These are phyloP conservation scores for Skeletonema tropicum DNA, from an alignment of 108 stramenopile species.

Conservation along the genomic window DNA sequence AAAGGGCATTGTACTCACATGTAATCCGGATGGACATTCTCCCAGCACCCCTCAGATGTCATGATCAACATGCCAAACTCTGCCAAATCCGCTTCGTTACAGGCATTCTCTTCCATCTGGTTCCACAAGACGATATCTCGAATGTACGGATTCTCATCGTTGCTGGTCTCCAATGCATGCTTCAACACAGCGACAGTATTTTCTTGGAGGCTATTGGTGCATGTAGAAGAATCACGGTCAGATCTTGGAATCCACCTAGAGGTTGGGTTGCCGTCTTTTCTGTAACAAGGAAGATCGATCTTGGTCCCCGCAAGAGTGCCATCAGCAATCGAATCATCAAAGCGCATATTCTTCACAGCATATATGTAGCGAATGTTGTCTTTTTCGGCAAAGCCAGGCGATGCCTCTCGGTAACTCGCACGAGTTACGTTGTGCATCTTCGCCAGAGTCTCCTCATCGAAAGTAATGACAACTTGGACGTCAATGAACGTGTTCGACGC, in stretches of 20 bases:
- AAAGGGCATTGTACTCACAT: slow-evolving; percentile 28
- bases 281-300: slow-evolving; percentile 24
- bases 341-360: slow-evolving; percentile 30
- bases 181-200: slow-evolving; percentile 16
- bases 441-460: slow-evolving; percentile 35
- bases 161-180: slow-evolving; percentile 28
- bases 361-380: slow-evolving; percentile 29
- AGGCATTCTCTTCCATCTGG: slow-evolving; percentile 23
- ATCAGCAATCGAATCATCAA: slow-evolving; percentile 36
- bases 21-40: slow-evolving; percentile 56
- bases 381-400: not conserved
- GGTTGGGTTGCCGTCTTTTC: slow-evolving; percentile 19
- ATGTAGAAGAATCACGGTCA: slow-evolving; percentile 27
- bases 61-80: slow-evolving; percentile 47
- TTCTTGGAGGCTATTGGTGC: slow-evolving; percentile 30
- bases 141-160: slow-evolving; percentile 39
- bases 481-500: slow-evolving; percentile 12
- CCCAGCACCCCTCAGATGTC: slow-evolving; percentile 52
- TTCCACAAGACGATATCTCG: slow-evolving; percentile 46
- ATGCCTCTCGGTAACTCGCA: slow-evolving; percentile 3
- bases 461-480: slow-evolving; percentile 40
- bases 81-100: slow-evolving; percentile 23
- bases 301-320: slow-evolving; percentile 11
- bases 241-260: slow-evolving; percentile 43
- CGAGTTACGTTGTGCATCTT: slow-evolving; percentile 17